These are phyloP conservation scores for Aspergillus caelatus DNA, from an alignment of 2,329 filamentous ascomycete genomes.

Conservation along the genomic window DNA sequence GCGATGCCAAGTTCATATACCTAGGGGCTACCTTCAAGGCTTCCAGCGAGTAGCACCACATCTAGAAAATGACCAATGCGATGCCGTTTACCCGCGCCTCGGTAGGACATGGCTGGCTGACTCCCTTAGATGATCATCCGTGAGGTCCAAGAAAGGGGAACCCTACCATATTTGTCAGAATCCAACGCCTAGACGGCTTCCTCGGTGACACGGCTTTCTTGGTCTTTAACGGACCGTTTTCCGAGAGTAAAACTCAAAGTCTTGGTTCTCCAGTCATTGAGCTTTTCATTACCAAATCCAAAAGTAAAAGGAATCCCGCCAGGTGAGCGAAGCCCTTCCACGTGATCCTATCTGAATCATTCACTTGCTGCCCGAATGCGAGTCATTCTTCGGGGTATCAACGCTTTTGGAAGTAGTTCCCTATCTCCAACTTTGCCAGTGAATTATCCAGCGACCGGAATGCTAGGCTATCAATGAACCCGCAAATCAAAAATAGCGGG, in stretches of 20 bases:
- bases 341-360: background rate
- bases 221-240: background rate
- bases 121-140: conserved; percentile 1
- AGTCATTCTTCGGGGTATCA: background rate
- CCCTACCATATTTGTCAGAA: background rate
- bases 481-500: background rate
- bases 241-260: conserved; percentile 1
- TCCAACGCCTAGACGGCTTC: background rate
- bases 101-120: conserved; percentile 1
- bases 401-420: background rate
- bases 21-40: background rate
- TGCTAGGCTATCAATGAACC: background rate
- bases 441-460: background rate
- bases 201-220: background rate
- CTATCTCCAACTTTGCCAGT: background rate
- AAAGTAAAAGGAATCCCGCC: background rate
- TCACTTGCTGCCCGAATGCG: background rate
- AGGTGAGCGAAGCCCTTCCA: background rate
- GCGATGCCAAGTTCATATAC: background rate
- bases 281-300: background rate
- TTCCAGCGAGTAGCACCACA: background rate
- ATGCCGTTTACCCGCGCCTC: conserved; percentile 1
- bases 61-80: background rate
- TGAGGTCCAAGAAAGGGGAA: background rate
- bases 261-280: background rate